Evolutionary conservation across 1,284 basidiomycete species (phyloP).

Genomic region (Hemileia vastatrix): DNA sequence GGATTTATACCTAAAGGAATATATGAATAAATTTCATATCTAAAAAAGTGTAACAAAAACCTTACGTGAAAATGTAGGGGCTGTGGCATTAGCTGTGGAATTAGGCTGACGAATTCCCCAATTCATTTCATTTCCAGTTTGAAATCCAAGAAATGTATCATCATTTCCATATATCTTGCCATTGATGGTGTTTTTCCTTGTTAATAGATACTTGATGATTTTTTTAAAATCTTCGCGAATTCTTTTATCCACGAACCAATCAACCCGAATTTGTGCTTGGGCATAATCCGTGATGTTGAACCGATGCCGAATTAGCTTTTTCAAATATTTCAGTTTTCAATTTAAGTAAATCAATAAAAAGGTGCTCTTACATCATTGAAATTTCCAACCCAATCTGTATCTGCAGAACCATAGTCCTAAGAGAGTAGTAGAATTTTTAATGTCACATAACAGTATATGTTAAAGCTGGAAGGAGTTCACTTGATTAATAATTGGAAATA

Average conservation of each 20-base stretch:
- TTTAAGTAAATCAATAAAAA: not conserved
- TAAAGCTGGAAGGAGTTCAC: not conserved
- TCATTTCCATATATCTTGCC: slow-evolving; percentile 1
- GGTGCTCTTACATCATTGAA: slow-evolving; percentile 7
- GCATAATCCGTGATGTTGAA: not conserved
- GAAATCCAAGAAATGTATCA: not conserved
- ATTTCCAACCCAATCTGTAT: slow-evolving; percentile 1
- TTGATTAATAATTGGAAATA: slow-evolving; percentile 22
- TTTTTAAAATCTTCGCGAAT: slow-evolving; percentile 1
- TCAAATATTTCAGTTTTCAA: too few species aligned
- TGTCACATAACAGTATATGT: not conserved
- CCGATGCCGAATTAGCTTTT: too few species aligned
- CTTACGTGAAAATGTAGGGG: too few species aligned
- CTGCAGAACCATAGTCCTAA: slow-evolving; percentile 2
- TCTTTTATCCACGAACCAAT: not conserved
- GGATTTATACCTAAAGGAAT: too few species aligned
- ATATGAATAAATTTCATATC: too few species aligned
- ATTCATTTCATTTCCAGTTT: slow-evolving; percentile 8
- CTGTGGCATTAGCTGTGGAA: too few species aligned
- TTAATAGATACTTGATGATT: not conserved
- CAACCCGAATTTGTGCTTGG: not conserved
- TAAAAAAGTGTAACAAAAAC: too few species aligned
- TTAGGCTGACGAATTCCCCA: too few species aligned
- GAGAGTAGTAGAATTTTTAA: too few species aligned
- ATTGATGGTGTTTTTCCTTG: not conserved